These are phyloP conservation scores for Croton laevigatus DNA, from an alignment of 441 rosid genomes.

Conservation along the genomic window DNA sequence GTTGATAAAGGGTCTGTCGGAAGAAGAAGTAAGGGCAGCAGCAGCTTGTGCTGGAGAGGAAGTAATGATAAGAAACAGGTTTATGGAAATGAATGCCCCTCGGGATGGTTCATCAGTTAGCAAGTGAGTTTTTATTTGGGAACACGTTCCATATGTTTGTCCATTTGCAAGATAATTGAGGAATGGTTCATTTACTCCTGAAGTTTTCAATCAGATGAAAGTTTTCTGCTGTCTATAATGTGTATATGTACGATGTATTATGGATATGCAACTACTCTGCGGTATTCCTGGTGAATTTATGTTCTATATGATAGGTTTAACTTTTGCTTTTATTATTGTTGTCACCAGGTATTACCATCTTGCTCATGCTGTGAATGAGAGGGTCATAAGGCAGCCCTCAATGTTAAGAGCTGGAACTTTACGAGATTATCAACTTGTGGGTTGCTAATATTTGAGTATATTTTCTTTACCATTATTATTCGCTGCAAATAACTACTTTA, in stretches of 20 bases:
- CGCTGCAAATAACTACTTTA: conserved; percentile 1
- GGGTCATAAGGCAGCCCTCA: conserved; percentile 90
- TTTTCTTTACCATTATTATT: conserved; percentile 2
- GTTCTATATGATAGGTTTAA: background rate
- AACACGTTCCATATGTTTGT: conserved; percentile 8
- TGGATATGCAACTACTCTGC: conserved; percentile 13
- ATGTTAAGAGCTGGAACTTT: conserved; percentile 95
- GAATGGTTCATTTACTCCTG: conserved; percentile 9
- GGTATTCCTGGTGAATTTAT: background rate
- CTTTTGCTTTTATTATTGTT: conserved; percentile 18
- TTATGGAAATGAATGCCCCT: conserved; percentile 99
- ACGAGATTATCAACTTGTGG: conserved; percentile 99
- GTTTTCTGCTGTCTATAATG: conserved; percentile 10
- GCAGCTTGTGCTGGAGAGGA: conserved; percentile 99
- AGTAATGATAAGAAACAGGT: conserved; percentile 93
- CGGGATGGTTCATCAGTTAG: conserved; percentile 85
- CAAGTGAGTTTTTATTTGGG: conserved; percentile 63
- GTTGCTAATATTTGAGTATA: conserved; percentile 33
- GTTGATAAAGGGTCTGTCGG: conserved; percentile 83
- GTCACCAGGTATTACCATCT: conserved; percentile 83
- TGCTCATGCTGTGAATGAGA: conserved; percentile 99
- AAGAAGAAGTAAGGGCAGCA: conserved; percentile 94
- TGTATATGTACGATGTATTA: background rate
- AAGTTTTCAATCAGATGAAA: conserved; percentile 9
- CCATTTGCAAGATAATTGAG: background rate